A percentile compares a stretch with the other conserved stretches of the same genome.
These are phyloP conservation scores for Aureobasidium mangrovei DNA, from an alignment of 2,329 filamentous ascomycete genomes.

Conservation along the genomic window DNA sequence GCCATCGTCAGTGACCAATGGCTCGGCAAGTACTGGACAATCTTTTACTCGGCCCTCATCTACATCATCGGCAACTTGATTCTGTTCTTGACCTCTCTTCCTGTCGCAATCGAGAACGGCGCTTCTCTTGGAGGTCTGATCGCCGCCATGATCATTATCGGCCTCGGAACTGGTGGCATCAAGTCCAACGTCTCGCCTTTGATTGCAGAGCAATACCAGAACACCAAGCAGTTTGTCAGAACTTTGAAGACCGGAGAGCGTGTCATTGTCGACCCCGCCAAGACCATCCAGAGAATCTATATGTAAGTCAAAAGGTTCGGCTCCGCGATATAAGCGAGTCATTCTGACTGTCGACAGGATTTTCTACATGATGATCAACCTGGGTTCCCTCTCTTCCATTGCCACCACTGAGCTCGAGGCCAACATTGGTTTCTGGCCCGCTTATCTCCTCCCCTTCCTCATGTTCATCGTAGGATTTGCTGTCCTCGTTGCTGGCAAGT, in stretches of 20 bases:
- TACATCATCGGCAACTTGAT: conserved; percentile 59
- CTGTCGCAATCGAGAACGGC: conserved; percentile 51
- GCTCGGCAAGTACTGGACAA: conserved; percentile 61
- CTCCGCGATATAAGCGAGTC: too few species aligned
- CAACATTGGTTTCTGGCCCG: conserved; percentile 57
- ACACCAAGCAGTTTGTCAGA: conserved; percentile 34
- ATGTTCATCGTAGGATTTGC: conserved; percentile 56
- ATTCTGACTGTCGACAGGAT: conserved; percentile 28
- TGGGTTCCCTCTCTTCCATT: conserved; percentile 58
- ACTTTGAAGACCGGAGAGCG: conserved; percentile 35
- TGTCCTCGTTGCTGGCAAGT: conserved; percentile 37
- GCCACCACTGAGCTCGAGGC: conserved; percentile 61
- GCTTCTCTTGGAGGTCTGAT: conserved; percentile 56
- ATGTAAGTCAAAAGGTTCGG: conserved; percentile 25
- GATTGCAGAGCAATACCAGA: conserved; percentile 40
- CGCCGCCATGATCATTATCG: conserved; percentile 57
- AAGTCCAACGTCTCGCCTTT: conserved; percentile 62
- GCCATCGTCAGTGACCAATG: conserved; percentile 57
- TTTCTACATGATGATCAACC: conserved; percentile 65
- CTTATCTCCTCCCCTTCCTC: conserved; percentile 52
- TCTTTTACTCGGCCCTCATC: conserved; percentile 55
- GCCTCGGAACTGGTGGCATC: conserved; percentile 71
- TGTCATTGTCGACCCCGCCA: conserved; percentile 38
- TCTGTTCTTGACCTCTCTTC: conserved; percentile 56
- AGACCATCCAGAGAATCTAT: conserved; percentile 42